Evolutionary conservation across 2,329 filamentous ascomycete genomes (phyloP), one percentile per base, ranked within the genome.

Genomic region (Fusarium citri): DNA sequence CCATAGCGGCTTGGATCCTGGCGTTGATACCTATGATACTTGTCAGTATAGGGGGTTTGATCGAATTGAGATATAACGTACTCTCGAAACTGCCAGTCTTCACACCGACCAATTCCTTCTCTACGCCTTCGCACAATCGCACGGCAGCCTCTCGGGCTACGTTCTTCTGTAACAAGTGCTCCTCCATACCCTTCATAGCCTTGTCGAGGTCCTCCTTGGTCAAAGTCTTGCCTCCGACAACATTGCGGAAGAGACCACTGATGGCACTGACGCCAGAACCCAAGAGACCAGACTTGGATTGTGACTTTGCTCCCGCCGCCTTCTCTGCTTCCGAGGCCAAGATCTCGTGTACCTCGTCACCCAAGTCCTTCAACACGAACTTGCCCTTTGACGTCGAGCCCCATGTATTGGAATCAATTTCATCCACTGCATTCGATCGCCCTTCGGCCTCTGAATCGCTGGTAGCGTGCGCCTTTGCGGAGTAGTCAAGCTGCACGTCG

Each of bases 151-250:
- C 96, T 55, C 93, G 92, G 0, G 96, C 96, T 28, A 99, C 94
- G 76, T 99, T 99, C 85, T 99, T 99, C 82, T 92, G 91, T 64
- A 99, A 82, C 9, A 99, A 85, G 79, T 98, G 95, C 60, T 97
- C 94, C 78, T 98, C 94, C 94, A 99, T 98, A 31, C 92, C 92
- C 81, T 95, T 96, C 83, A 99, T 90, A 3, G 96, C 93, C 79
- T 97, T 97, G 67, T 94, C 92, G 23, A 99, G 86, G 76, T 98
- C 95, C 70, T 92, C 89, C 78, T 94, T 93, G 2, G 94, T 97
- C 76, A 99, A 83, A 1, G 91, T 93, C 84, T 98, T 98, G 69
- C 97, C 96, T 57, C 96, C 96, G 1, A 99, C 92, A 41, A 99
- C 92, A 77, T 98, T 98, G 71, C 94, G 90, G 84, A 99, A 97